Percentiles rank a stretch among this genome's conserved stretches.
Conservation (phyloP, 2,329 filamentous ascomycete species). For the Colletotrichum scovillei region DNA sequence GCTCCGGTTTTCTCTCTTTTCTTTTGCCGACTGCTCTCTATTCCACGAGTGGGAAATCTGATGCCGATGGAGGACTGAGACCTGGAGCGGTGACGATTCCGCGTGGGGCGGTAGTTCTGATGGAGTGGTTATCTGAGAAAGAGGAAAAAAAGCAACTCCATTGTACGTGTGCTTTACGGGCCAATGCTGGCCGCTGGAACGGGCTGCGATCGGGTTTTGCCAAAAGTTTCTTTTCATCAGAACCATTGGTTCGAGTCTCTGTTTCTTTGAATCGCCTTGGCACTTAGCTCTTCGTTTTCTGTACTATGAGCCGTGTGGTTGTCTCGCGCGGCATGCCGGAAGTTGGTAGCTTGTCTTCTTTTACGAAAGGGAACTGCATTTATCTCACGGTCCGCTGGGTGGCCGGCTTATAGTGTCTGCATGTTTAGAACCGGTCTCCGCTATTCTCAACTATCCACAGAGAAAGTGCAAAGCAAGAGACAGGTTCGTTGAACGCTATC, state of each 20-base stretch:
- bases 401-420: too few relatives aligned
- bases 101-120: background rate
- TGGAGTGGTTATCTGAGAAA: background rate
- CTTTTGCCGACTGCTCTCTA: background rate
- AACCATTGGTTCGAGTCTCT: background rate
- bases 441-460: background rate
- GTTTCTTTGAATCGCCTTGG: background rate
- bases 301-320: background rate
- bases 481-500: background rate
- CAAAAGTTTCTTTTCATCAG: background rate
- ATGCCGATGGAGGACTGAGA: background rate
- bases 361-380: too few relatives aligned
- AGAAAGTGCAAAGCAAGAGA: background rate
- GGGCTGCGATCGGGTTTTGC: background rate
- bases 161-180: background rate
- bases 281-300: background rate
- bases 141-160: background rate
- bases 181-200: background rate
- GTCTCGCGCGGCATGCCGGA: background rate
- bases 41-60: background rate
- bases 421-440: too few relatives aligned
- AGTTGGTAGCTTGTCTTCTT: too few relatives aligned
- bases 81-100: conserved; percentile 28
- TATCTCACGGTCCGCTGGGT: too few relatives aligned
- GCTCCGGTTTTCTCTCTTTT: too few relatives aligned